Evolutionary conservation across 176 grass and related monocot genomes (phyloP).

Genomic region (Carex myosuroides): DNA sequence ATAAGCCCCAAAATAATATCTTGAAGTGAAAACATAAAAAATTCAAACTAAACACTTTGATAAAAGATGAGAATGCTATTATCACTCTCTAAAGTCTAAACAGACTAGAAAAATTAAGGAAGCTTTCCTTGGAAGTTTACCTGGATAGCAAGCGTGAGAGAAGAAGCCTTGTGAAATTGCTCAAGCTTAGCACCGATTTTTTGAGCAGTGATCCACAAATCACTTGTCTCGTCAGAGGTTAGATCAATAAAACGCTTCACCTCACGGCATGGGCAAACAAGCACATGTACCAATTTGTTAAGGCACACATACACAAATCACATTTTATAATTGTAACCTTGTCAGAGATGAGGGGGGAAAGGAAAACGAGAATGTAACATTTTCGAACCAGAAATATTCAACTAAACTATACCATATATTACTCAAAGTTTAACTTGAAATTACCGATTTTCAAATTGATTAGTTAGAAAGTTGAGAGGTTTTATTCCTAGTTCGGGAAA

Average conservation of each 20-base stretch:
- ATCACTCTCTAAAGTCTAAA: no score
- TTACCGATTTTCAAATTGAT: background rate
- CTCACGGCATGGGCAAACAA: conserved; percentile 72
- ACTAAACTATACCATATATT: background rate
- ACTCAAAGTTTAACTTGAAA: background rate
- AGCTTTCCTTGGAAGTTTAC: conserved; percentile 15
- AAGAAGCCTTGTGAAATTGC: conserved; percentile 73
- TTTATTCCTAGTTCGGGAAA: background rate
- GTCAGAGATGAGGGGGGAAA: background rate
- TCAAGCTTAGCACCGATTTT: conserved; percentile 63
- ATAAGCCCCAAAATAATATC: background rate
- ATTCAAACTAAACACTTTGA: background rate
- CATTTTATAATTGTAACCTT: background rate
- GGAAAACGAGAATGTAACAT: background rate
- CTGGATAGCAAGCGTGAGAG: conserved; percentile 77
- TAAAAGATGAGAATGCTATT: background rate
- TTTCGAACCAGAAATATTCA: background rate
- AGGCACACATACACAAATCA: conserved; percentile 27
- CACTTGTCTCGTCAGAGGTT: conserved; percentile 63
- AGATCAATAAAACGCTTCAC: conserved; percentile 76
- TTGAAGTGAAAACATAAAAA: background rate
- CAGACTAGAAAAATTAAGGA: background rate
- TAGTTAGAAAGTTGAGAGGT: background rate
- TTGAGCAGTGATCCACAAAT: conserved; percentile 87
- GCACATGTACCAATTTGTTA: conserved; percentile 68